phyloP scores from a whole-genome alignment of 2,329 filamentous ascomycete species.

The Diaporthe ampelina region DNA sequence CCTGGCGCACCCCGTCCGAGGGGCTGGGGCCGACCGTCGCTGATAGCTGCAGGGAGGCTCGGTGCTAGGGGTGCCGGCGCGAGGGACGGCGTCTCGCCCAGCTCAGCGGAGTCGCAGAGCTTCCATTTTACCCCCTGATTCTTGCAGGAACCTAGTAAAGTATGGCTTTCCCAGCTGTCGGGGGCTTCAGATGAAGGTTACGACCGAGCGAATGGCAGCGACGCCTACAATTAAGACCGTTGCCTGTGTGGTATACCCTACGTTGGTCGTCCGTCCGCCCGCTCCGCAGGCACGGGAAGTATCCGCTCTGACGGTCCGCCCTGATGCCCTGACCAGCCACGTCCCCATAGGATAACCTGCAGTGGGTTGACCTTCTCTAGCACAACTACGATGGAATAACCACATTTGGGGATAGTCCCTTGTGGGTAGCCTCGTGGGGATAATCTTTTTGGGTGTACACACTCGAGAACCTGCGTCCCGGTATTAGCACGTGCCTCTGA shows the following conservation, averaged over 20 bases:
- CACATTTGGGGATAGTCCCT: too few species aligned
- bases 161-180: background rate
- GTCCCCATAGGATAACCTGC: slow-evolving; percentile 39
- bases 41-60: slow-evolving; percentile 39
- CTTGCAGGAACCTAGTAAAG: slow-evolving; percentile 4
- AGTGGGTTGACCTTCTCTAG: background rate
- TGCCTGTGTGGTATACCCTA: slow-evolving; percentile 47
- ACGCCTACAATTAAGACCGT: slow-evolving; percentile 46
- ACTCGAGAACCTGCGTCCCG: slow-evolving; percentile 45
- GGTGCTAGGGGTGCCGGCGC: slow-evolving; percentile 13
- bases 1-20: slow-evolving; percentile 52
- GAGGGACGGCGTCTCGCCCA: slow-evolving; percentile 8
- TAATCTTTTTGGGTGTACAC: background rate
- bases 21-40: slow-evolving; percentile 50
- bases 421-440: too few species aligned
- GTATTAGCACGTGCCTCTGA: slow-evolving; percentile 57
- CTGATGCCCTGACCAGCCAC: slow-evolving; percentile 59
- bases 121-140: background rate
- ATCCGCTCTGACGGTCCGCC: slow-evolving; percentile 48
- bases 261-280: slow-evolving; percentile 49
- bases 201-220: slow-evolving; percentile 39
- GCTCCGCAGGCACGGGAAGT: slow-evolving; percentile 46
- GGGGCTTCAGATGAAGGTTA: slow-evolving; percentile 20
- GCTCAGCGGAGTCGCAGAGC: background rate
- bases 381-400: too few species aligned